Base-by-base conservation (phyloP, 1,139 yeast species). In the Pichia sp. region DNA sequence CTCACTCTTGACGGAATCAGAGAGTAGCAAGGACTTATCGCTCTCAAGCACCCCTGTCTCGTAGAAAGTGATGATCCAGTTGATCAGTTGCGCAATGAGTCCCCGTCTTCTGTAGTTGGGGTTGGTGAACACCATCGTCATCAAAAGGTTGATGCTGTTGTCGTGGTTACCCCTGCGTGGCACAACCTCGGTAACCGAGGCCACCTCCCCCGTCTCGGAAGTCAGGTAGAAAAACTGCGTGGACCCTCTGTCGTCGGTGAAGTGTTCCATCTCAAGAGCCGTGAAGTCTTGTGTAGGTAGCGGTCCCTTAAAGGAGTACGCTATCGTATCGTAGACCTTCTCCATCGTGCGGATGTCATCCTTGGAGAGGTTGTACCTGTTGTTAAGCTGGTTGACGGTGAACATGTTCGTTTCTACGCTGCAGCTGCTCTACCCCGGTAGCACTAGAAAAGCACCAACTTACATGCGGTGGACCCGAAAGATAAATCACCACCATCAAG, bases 71-170 rank as follows among this genome's bases (percentile, higher is more conserved):
- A 57, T 51, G 6, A 48, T 27, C 43, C 55, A 51, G 31, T 45
- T 24, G 2, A 57, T 36, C 24, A 57, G 42, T 27, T 42, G 41
- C 1, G 31, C 50, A 51, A 57, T 50, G 1, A 57, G 17, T 2
- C 60, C 60, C 42, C 36, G 16, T 16, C 49, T 52, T n/a, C 56
- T 45, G 34, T 57, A 57, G 2, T 53, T 29, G 16, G 52, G 55
- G 29, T 57, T 43, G 1, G 60, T 55, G 41, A 38, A 49, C 14
- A 57, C 58, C 46, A 51, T 48, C 6, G 43, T 46, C 6, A 57
- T 17, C 40, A 57, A 48, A 3, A 52, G 30, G 31, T 57, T 57
- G 2, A 48, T 14, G 14, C 36, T 33, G 12, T 48, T 24, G 14
- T 52, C 40, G 24, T 48, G 48, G 14, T 36, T 16, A n/a, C 54